A percentile compares a stretch with the other conserved stretches of the same genome.
These are phyloP conservation scores for Pueraria montana DNA, from an alignment of 306 rosid genomes.

Conservation along the genomic window DNA sequence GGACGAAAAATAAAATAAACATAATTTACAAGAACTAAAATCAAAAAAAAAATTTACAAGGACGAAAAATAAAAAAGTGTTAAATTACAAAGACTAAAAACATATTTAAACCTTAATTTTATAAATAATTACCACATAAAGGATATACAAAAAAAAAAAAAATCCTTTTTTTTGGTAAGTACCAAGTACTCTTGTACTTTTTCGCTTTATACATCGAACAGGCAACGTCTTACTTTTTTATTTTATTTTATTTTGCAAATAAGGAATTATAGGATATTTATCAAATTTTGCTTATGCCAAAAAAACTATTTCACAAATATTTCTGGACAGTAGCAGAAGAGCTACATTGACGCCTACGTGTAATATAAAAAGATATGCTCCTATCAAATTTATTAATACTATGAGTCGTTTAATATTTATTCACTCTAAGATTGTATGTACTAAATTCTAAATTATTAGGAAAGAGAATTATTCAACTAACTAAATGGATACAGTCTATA, in stretches of 20 bases:
- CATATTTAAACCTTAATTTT: too few species aligned
- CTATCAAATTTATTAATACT: not conserved
- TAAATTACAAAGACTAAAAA: too few species aligned
- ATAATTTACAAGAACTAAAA: too few species aligned
- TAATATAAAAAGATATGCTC: not conserved
- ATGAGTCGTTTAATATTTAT: not conserved
- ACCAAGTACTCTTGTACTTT: conserved; percentile 5
- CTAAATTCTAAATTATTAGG: not conserved
- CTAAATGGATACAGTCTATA: too few species aligned
- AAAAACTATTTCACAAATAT: not conserved
- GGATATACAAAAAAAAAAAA: not conserved
- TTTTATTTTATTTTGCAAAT: not conserved
- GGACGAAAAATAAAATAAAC: too few species aligned
- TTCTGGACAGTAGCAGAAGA: not conserved
- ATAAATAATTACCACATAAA: not conserved
- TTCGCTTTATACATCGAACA: not conserved
- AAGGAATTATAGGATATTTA: not conserved
- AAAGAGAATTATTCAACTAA: not conserved
- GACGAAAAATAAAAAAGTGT: too few species aligned
- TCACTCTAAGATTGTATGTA: not conserved
- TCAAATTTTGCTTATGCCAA: not conserved
- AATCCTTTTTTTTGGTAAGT: not conserved
- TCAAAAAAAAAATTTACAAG: too few species aligned
- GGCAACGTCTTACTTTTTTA: not conserved
- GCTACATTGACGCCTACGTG: not conserved